A percentile compares a stretch with the other conserved stretches of the same genome.
Evolutionary conservation across 352 stramenopile species (phyloP).

Genomic region (Blastocystis sp.): DNA sequence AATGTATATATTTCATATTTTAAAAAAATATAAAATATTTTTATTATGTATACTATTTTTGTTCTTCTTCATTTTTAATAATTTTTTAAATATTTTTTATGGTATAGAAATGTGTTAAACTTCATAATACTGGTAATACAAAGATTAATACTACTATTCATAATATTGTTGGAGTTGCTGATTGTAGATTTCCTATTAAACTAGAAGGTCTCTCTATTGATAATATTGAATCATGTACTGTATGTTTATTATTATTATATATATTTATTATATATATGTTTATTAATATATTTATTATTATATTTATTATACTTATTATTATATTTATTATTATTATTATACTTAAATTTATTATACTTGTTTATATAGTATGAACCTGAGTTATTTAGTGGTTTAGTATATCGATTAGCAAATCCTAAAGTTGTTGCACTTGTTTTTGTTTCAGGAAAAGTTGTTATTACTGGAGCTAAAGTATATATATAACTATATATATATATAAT

Average conservation of each 20-base stretch:
- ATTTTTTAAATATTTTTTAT: conserved; percentile 4
- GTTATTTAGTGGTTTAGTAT: conserved; percentile 96
- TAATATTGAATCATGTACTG: conserved; percentile 27
- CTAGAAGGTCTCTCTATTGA: conserved; percentile 73
- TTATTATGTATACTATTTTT: not conserved
- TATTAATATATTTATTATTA: not conserved
- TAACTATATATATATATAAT: too few relatives aligned
- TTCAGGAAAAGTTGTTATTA: conserved; percentile 88
- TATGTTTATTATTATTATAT: conserved; percentile 67
- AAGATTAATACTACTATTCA: conserved; percentile 78
- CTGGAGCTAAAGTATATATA: conserved; percentile 63
- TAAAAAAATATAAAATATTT: conserved; percentile 4
- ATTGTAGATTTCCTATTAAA: conserved; percentile 89
- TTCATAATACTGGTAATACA: conserved; percentile 49
- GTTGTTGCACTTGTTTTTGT: conserved; percentile 98
- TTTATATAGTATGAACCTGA: conserved; percentile 83
- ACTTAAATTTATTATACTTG: not conserved
- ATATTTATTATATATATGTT: conserved; percentile 68
- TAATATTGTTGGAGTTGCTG: conserved; percentile 90
- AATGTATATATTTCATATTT: conserved; percentile 41
- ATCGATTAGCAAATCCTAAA: conserved; percentile 79
- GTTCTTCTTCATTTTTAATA: not conserved
- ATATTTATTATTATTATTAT: not conserved
- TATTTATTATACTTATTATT: not conserved
- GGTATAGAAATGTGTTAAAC: conserved; percentile 12